phyloP scores from a whole-genome alignment of 1,139 yeast species.

The Kurtzmaniella quercitrusa region DNA sequence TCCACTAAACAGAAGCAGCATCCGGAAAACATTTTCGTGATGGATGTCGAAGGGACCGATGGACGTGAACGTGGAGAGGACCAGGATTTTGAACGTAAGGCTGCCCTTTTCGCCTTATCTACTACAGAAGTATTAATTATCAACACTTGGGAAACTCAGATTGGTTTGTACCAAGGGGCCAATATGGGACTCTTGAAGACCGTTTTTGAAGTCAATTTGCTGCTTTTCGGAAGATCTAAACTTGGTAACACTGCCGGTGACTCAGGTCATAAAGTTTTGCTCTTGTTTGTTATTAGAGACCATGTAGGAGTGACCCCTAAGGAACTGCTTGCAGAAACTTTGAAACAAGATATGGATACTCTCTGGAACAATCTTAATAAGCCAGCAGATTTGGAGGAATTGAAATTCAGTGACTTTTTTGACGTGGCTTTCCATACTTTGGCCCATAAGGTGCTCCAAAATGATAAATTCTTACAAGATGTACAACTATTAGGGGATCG shows the following conservation, averaged over 20 bases:
- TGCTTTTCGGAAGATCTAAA: slow-evolving; percentile 58
- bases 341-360: slow-evolving; percentile 63
- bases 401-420: slow-evolving; percentile 68
- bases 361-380: slow-evolving; percentile 79
- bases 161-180: slow-evolving; percentile 95
- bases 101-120: slow-evolving; percentile 90
- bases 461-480: slow-evolving; percentile 64
- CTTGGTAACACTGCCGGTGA: slow-evolving; percentile 23
- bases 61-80: slow-evolving; percentile 98
- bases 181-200: slow-evolving; percentile 94
- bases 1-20: slow-evolving; percentile 12
- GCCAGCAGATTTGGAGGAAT: slow-evolving; percentile 57
- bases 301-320: slow-evolving; percentile 86
- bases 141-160: slow-evolving; percentile 96
- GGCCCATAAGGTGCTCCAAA: slow-evolving; percentile 80
- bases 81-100: slow-evolving; percentile 94
- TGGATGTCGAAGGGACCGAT: slow-evolving; percentile 98
- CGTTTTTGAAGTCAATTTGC: slow-evolving; percentile 90
- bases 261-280: slow-evolving; percentile 57
- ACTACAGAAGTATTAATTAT: slow-evolving; percentile 88
- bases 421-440: slow-evolving; percentile 80
- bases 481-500: slow-evolving; percentile 63
- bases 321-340: slow-evolving; percentile 61
- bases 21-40: slow-evolving; percentile 57
- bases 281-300: slow-evolving; percentile 88